Conservation (phyloP, 768 basidiomycete genomes). For the Boletus rex-veris region DNA sequence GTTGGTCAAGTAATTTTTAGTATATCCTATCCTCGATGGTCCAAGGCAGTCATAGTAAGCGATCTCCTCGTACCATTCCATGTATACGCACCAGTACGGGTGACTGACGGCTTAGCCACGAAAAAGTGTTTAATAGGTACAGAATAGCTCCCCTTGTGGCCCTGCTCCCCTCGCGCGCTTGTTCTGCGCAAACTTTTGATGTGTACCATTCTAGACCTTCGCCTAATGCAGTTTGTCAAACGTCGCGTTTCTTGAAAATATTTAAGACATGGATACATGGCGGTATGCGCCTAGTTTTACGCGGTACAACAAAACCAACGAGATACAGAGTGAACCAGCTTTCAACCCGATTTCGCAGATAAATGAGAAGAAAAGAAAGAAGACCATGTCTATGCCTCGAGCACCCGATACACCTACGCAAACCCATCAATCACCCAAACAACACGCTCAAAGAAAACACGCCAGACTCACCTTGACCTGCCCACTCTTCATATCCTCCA, state of each 20-base stretch:
- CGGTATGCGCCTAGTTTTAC: background rate
- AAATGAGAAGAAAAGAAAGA: background rate
- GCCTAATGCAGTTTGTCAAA: background rate
- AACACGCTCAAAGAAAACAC: background rate
- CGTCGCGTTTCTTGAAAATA: no score
- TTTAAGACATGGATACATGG: background rate
- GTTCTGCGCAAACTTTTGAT: background rate
- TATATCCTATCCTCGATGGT: background rate
- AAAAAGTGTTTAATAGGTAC: conserved; percentile 1
- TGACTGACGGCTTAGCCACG: conserved; percentile 8
- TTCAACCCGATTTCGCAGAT: background rate
- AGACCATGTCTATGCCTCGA: conserved; percentile 30
- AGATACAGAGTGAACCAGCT: background rate
- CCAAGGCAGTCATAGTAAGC: conserved; percentile 13
- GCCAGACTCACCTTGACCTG: conserved; percentile 56
- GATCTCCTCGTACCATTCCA: background rate
- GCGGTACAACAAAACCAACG: background rate
- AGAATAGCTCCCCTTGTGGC: background rate
- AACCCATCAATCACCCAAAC: conserved; percentile 6
- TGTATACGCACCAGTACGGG: background rate
- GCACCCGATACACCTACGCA: conserved; percentile 37
- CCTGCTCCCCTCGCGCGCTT: background rate
- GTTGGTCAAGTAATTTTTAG: conserved; percentile 37
- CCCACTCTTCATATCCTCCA: conserved; percentile 89
- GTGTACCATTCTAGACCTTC: conserved; percentile 7